Evolutionary conservation across 768 basidiomycete genomes (phyloP).

Genomic region (Jaapia argillacea): DNA sequence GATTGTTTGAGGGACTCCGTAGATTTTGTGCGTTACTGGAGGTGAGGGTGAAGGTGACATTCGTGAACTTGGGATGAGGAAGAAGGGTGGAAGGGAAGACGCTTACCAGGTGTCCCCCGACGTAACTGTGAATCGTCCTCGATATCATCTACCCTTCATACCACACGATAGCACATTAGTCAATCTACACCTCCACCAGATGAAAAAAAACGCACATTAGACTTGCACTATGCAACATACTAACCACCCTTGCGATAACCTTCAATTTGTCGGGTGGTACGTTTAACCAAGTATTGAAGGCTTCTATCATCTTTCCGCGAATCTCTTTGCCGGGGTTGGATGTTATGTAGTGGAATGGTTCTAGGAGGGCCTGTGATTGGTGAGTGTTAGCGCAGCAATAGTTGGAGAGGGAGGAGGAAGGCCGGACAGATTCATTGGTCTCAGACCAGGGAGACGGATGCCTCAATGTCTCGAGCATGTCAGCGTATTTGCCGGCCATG

Average conservation of each 20-base stretch:
- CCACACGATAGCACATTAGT: conserved; percentile 1
- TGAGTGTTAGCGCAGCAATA: background rate
- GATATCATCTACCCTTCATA: conserved; percentile 80
- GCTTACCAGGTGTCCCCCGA: conserved; percentile 70
- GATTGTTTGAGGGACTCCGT: conserved; percentile 93
- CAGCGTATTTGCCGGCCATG: background rate
- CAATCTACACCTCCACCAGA: background rate
- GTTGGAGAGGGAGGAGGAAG: background rate
- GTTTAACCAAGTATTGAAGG: conserved; percentile 88
- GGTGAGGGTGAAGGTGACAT: no score
- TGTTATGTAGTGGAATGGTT: conserved; percentile 80
- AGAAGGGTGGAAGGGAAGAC: no score
- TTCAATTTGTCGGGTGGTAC: conserved; percentile 65
- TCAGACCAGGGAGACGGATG: conserved; percentile 8
- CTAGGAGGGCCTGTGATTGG: conserved; percentile 47
- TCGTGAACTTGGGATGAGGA: background rate
- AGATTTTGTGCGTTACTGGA: conserved; percentile 88
- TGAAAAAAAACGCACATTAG: conserved; percentile 49
- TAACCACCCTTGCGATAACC: conserved; percentile 73
- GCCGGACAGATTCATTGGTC: conserved; percentile 11
- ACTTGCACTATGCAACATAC: conserved; percentile 92
- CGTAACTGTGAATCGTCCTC: conserved; percentile 86
- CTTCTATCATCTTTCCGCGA: conserved; percentile 75
- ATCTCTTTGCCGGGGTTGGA: conserved; percentile 91
- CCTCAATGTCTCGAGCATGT: background rate